Percentiles rank a stretch among this genome's conserved stretches.
phyloP scores from a whole-genome alignment of 2,329 filamentous ascomycete genomes.

The Exophiala dermatitidis region DNA sequence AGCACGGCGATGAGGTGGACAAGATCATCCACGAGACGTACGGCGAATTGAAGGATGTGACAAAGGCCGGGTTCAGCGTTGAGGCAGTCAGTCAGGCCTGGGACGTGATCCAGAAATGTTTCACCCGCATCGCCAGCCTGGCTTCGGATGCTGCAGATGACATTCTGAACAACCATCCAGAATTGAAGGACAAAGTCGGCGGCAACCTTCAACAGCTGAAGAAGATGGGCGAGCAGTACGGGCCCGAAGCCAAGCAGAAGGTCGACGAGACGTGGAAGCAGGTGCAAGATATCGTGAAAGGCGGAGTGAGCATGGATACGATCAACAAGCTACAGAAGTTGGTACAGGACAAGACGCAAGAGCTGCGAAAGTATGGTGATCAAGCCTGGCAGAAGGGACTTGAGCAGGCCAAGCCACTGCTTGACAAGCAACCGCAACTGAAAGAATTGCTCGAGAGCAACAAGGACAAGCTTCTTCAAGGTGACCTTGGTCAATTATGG shows the following conservation, averaged over 20 bases:
- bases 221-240: conserved; percentile 60
- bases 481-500: conserved; percentile 58
- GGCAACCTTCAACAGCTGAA: conserved; percentile 62
- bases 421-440: conserved; percentile 69
- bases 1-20: conserved; percentile 64
- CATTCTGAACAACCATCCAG: conserved; percentile 65
- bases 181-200: conserved; percentile 65
- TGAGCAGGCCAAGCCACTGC: conserved; percentile 62
- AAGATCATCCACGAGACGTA: conserved; percentile 61
- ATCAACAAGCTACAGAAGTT: conserved; percentile 52
- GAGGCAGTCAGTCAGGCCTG: conserved; percentile 56
- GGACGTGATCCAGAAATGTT: conserved; percentile 56
- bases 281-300: conserved; percentile 56
- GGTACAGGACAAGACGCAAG: conserved; percentile 61
- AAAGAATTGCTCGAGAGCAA: conserved; percentile 69
- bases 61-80: conserved; percentile 55
- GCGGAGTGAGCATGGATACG: conserved; percentile 50
- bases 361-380: conserved; percentile 61
- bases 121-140: conserved; percentile 53
- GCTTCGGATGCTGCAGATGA: conserved; percentile 57
- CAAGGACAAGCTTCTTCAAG: conserved; percentile 58
- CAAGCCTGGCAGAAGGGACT: conserved; percentile 65
- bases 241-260: conserved; percentile 69
- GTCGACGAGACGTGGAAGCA: conserved; percentile 64
- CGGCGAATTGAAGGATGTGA: conserved; percentile 56